Conservation (phyloP, 441 rosid species). For the Mallotus japonicus region DNA sequence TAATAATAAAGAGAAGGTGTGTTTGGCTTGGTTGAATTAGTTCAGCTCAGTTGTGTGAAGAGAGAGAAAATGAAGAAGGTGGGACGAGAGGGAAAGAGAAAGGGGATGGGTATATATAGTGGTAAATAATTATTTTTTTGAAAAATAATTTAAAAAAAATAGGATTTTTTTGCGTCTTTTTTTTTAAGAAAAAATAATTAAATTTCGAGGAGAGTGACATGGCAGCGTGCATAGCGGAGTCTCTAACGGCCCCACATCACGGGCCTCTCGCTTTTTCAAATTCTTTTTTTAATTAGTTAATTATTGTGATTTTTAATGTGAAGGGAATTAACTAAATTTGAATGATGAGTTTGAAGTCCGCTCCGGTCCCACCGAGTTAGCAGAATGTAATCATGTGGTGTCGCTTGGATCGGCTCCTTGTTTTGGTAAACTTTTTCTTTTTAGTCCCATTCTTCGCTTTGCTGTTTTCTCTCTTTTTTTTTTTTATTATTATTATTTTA, state of each 20-base stretch:
- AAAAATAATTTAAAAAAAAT: neutral
- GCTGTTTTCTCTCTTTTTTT: too few relatives aligned
- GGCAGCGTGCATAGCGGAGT: conserved; percentile 41
- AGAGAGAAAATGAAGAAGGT: conserved; percentile 28
- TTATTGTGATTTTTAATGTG: conserved; percentile 8
- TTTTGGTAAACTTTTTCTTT: neutral
- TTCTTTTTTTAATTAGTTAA: neutral
- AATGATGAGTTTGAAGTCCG: conserved; percentile 43
- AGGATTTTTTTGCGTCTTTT: conserved; percentile 8
- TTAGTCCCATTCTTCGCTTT: too few relatives aligned
- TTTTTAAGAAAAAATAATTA: neutral
- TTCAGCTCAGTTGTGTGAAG: neutral
- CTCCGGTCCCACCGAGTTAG: conserved; percentile 35
- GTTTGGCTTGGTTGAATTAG: too few relatives aligned
- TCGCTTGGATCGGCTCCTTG: neutral
- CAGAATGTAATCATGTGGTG: conserved; percentile 10
- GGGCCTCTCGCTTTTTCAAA: conserved; percentile 23
- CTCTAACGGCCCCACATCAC: conserved; percentile 22
- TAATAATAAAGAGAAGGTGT: too few relatives aligned
- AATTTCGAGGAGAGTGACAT: conserved; percentile 23
- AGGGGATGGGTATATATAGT: conserved; percentile 36
- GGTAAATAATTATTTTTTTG: neutral
- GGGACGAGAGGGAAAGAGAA: conserved; percentile 23
- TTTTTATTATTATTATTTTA: too few relatives aligned
- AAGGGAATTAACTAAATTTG: conserved; percentile 42